Base-by-base conservation (phyloP, 169 alveolate species). In the Plasmodium chabaudi region DNA sequence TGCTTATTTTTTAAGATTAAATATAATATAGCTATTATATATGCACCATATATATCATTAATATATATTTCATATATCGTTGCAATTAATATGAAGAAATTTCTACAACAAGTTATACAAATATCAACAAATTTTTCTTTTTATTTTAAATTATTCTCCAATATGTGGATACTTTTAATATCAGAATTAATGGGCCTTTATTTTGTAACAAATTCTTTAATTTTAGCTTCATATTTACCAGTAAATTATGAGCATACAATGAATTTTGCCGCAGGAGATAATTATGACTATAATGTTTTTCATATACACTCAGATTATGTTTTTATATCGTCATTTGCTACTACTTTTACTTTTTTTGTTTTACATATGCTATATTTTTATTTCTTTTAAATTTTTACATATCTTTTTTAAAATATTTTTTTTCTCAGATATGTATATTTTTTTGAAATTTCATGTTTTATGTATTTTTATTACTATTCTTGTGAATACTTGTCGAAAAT, bases 281-380 rank as follows among this genome's bases (percentile, higher is more conserved):
- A 77, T 64, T 77, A 77, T 49, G 88, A 77, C 13, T 77, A 77
- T 64, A 77, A 77, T n/a, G 51, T 77, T 25, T 77, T 77, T 25
- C 88, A 77, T 47, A 51, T 77, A 46, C 88, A 77, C 46, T 77
- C 88, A n/a, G 88, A 77, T 64, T 63, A 77, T 77, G 88, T 77
- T 64, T 77, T 77, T 56, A 77, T 77, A 39, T 39, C 57, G 1
- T 77, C 88, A 49, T 77, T 65, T 27, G 44, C 88, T 9, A 39
- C 57, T 27, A 77, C 88, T 10, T 64, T 77, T 51, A n/a, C 65
- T 42, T 63, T 77, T 63, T 77, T 74, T 64, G 68, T 64, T 10
- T 57, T 77, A 17, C 65, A 77, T 77, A 77, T 77, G 75, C 25
- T 64, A 25, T 77, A 77, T 77, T 77, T 64, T 51, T 77, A 77